Evolutionary conservation across 225 moss, liverwort and hornwort genomes (phyloP).

Genomic region (Ulota crispa): DNA sequence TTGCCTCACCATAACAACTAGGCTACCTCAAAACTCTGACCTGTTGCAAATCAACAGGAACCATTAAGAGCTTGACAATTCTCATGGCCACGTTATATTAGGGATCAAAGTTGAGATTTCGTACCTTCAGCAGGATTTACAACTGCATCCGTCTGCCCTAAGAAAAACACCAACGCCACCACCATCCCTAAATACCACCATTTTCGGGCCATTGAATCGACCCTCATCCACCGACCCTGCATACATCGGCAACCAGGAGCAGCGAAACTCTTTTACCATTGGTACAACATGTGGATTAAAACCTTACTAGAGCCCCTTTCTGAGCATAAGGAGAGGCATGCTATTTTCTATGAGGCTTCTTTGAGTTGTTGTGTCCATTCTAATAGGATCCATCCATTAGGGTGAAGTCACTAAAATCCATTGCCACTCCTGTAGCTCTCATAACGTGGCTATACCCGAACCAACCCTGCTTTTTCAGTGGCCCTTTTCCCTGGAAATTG

Average conservation of each 20-base stretch:
- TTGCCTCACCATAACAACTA: background rate
- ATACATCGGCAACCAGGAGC: background rate
- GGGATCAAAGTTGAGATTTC: background rate
- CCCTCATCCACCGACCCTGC: conserved; percentile 8
- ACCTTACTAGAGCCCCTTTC: too few species aligned
- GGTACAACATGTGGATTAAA: background rate
- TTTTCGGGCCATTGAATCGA: conserved; percentile 20
- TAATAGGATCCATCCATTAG: too few species aligned
- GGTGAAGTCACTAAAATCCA: too few species aligned
- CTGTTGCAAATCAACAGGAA: background rate
- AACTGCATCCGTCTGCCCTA: conserved; percentile 9
- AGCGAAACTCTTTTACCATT: background rate
- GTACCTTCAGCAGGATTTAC: conserved; percentile 32
- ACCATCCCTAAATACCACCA: conserved; percentile 10
- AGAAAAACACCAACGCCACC: background rate
- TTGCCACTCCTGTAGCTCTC: too few species aligned
- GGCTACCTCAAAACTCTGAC: background rate
- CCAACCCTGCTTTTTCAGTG: background rate
- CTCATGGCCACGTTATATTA: too few species aligned
- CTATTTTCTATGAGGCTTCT: too few species aligned
- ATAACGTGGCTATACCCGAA: too few species aligned
- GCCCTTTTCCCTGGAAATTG: background rate
- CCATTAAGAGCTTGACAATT: background rate
- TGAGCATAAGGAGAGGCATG: too few species aligned
- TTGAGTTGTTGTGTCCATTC: too few species aligned